These are phyloP conservation scores for Uronychia binucleata DNA, from an alignment of 73 alveolate genomes.

Conservation along the genomic window DNA sequence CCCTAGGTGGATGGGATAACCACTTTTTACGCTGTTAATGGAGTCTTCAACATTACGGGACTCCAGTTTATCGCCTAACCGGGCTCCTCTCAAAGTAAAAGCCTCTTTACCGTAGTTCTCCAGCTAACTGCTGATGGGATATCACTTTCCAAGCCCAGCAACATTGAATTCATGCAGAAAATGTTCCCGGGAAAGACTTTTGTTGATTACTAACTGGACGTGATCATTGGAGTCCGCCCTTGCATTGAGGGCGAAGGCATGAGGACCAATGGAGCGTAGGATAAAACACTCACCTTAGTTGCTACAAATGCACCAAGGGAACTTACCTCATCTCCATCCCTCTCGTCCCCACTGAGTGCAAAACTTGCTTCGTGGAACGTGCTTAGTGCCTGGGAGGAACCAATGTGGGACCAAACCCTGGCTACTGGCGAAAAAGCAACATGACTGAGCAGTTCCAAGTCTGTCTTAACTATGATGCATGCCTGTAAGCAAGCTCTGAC, in stretches of 20 bases:
- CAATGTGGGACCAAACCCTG: conserved; percentile 65
- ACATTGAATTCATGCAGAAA: background rate
- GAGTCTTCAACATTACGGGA: conserved; percentile 63
- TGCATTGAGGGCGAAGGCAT: conserved; percentile 75
- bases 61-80: conserved; percentile 55
- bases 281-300: conserved; percentile 4
- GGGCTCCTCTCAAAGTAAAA: conserved; percentile 20
- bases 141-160: conserved; percentile 1
- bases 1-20: conserved; percentile 53
- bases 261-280: conserved; percentile 56
- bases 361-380: conserved; percentile 47
- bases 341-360: conserved; percentile 53
- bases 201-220: conserved; percentile 14
- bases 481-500: conserved; percentile 17
- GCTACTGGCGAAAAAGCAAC: conserved; percentile 67
- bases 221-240: conserved; percentile 42
- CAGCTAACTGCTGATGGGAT: conserved; percentile 17
- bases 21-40: conserved; percentile 49
- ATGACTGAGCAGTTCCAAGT: conserved; percentile 57
- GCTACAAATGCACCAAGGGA: conserved; percentile 63
- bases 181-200: background rate
- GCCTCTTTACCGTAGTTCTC: background rate
- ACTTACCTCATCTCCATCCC: conserved; percentile 55
- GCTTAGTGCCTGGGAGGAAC: conserved; percentile 66
- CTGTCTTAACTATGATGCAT: conserved; percentile 46